Base-by-base conservation (phyloP, 345 rosid species). In the Salix exigua region DNA sequence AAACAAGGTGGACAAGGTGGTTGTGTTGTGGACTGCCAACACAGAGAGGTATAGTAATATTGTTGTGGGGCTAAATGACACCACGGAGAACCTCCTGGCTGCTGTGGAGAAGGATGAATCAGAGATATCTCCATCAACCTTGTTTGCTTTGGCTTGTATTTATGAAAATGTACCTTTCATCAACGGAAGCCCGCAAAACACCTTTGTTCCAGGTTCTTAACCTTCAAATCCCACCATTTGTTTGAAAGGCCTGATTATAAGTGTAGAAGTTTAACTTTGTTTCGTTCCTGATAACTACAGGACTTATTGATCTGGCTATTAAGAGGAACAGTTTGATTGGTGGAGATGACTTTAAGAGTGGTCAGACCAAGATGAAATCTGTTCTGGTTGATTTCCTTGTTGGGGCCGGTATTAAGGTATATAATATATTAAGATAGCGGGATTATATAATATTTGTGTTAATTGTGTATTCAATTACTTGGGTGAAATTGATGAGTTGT, bases 341-440 rank as follows among this genome's bases (percentile, higher is more conserved):
- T 70, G 99, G 98, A 65, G 98, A 96, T 80, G 98, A 96, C 86
- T 96, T 96, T 86, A 96, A 96, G 87, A 96, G 98, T 84, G 99
- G 99, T 73, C 99, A 96, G 86, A 96, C 99, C 79, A 96, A 96
- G 90, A 96, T 96, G 95, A 93, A 93, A 75, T 96, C 98, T 17
- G 96, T 92, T 3, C 85, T 92, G 40, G 98, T 96, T 23, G 97
- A 96, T 88, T 96, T 96, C 83, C 96, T 93, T 78, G 98, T 96
- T 28, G 97, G 98, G 5, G 99, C 99, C 19, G 99, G 99, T 65
- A 96, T 96, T 83, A 96, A 96, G 90, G 99, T 93, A 82, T 5
- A 8, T 0, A 26, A 51, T 7, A 26, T 51, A 71, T 60, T 64
- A 46, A 55, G 31, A 28, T 30, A 48, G 73, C 6, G 28, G 62